Evolutionary conservation across 2,329 filamentous ascomycete genomes (phyloP), one percentile per base, ranked within the genome.

Genomic region (Botrytis fabae): DNA sequence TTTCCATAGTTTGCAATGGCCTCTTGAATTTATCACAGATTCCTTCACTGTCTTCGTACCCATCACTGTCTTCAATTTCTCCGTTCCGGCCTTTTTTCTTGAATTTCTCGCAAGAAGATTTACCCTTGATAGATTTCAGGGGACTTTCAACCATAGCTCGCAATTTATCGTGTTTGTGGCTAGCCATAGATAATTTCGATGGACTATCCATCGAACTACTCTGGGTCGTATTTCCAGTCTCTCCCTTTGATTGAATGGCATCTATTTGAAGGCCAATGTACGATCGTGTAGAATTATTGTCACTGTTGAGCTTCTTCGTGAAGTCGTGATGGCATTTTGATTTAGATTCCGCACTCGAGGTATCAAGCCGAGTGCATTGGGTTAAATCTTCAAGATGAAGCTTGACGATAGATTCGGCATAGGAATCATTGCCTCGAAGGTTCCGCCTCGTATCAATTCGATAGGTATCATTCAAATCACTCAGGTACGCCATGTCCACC

Each of bases 221-320:
- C 1, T 12, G 22, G 40, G 2, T 1, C 6, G 22, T 8, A 18
- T n/a, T 14, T 10, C 5, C 20, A 0, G 1, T 22, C 1, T 18
- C 25, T 54, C 35, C 64, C 9, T 48, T 54, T 2, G 54, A 9
- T 5, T 16, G 5, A 16, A 32, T 25, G 22, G 16, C 10, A 32
- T 2, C 16, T 22, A 38, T 22, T 3, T 42, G 18, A n/a, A 3
- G 12, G 12, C 44, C 12, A 54, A n/a, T 16, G n/a, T 28, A 28
- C 14, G n/a, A 28, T 28, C 25, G 2, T 28, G 51, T 28, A 28
- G 14, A 54, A 28, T 18, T 3, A 28, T 1, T 18, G n/a, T 14
- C 8, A n/a, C 1, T 18, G 14, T 54, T 2, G 6, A 28, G 51
- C 5, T 54, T n/a, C 6, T 54, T 8, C 14, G 7, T 18, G n/a